Conservation (phyloP, 164 flowering plant species). For the Amborella trichopoda region DNA sequence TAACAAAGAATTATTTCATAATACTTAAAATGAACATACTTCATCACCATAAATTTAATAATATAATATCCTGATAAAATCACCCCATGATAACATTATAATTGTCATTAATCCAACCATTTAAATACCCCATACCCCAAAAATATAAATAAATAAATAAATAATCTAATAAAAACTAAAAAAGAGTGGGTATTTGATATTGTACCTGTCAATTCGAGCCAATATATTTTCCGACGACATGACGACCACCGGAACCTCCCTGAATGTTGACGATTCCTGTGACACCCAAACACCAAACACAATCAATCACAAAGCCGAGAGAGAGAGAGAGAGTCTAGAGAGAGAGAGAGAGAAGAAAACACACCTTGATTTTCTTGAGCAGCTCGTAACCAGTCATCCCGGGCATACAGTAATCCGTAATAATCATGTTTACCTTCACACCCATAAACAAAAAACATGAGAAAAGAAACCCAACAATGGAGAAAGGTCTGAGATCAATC, state of each 20-base stretch:
- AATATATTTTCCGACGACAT: slow-evolving; percentile 78
- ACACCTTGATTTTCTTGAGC: slow-evolving; percentile 82
- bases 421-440: slow-evolving; percentile 73
- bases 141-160: no score
- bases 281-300: background rate
- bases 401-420: slow-evolving; percentile 96
- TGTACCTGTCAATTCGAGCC: slow-evolving; percentile 72
- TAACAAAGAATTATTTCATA: no score
- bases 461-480: background rate
- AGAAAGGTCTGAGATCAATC: no score
- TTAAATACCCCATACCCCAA: no score
- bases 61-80: no score
- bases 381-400: slow-evolving; percentile 94
- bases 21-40: no score
- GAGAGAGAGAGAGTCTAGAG: background rate
- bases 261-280: slow-evolving; percentile 58
- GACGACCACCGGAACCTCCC: slow-evolving; percentile 72
- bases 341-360: background rate
- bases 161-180: no score
- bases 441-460: slow-evolving; percentile 10
- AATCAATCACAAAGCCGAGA: background rate
- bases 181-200: no score
- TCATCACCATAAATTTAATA: no score
- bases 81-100: no score
- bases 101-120: no score